Evolutionary conservation across 345 rosid genomes (phyloP).

Genomic region (Anastatica hierochuntica): DNA sequence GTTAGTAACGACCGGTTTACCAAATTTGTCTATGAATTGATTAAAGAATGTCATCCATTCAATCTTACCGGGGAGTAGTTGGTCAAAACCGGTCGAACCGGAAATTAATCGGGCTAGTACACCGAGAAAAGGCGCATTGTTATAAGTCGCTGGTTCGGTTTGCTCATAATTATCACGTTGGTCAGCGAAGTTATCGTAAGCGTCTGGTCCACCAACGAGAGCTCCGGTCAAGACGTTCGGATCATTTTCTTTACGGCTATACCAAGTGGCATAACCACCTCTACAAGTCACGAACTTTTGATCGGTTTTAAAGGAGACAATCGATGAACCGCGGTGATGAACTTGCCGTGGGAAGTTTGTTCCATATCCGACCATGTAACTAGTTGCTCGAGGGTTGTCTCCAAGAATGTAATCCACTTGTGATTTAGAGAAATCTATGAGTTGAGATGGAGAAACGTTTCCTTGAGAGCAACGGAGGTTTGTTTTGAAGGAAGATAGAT

Average conservation of each 20-base stretch:
- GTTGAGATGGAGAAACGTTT: constrained; percentile 36
- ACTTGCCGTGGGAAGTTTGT: constrained; percentile 73
- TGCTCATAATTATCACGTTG: constrained; percentile 88
- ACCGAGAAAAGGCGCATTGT: constrained; percentile 88
- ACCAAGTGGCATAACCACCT: constrained; percentile 90
- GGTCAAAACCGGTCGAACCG: constrained; percentile 56
- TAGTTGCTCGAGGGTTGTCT: constrained; percentile 91
- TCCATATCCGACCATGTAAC: constrained; percentile 96
- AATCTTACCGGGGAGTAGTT: constrained; percentile 67
- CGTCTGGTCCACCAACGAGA: constrained; percentile 94
- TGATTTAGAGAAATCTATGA: constrained; percentile 70
- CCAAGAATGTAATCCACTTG: constrained; percentile 97
- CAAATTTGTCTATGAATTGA: neutral
- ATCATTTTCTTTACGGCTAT: constrained; percentile 49
- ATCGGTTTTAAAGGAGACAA: constrained; percentile 60
- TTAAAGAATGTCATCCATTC: neutral
- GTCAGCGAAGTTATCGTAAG: constrained; percentile 84
- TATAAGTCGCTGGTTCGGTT: constrained; percentile 96
- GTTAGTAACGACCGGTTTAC: too few relatives aligned
- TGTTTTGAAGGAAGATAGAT: constrained; percentile 44
- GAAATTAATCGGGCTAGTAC: constrained; percentile 60
- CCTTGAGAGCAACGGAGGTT: constrained; percentile 20
- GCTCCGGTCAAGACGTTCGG: constrained; percentile 89
- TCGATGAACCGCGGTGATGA: constrained; percentile 87
- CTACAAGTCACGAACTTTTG: constrained; percentile 64